These are phyloP conservation scores for Draba incana DNA, from an alignment of 345 rosid species.

Conservation along the genomic window DNA sequence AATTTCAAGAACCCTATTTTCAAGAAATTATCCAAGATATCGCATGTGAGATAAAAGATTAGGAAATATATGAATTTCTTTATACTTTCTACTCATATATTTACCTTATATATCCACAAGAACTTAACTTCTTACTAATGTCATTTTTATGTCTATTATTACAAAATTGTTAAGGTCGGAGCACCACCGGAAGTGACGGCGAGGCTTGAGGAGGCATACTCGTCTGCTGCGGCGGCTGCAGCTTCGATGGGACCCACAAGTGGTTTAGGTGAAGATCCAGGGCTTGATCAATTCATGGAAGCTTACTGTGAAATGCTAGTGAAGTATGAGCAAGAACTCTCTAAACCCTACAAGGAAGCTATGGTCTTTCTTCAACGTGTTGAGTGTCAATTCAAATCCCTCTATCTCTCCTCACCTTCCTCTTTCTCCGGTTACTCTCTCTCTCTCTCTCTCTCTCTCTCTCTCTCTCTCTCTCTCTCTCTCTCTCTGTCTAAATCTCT, in stretches of 20 bases:
- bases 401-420: conserved; percentile 60
- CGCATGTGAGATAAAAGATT: neutral
- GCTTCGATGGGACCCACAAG: conserved; percentile 50
- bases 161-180: conserved; percentile 62
- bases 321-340: conserved; percentile 93
- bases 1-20: conserved; percentile 13
- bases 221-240: conserved; percentile 62
- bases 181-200: conserved; percentile 92
- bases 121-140: neutral
- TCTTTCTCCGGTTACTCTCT: conserved; percentile 56
- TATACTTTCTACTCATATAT: neutral
- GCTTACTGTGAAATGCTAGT: conserved; percentile 98
- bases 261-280: conserved; percentile 86
- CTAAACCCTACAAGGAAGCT: conserved; percentile 96
- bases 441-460: too few species aligned
- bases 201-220: conserved; percentile 74
- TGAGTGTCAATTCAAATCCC: conserved; percentile 86
- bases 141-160: neutral
- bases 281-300: conserved; percentile 98
- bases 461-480: neutral
- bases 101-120: neutral
- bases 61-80: neutral
- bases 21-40: neutral
- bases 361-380: conserved; percentile 80
- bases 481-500: conserved; percentile 29